Conservation (phyloP, 2,329 filamentous ascomycete genomes). For the Clonostachys rhizophaga region DNA sequence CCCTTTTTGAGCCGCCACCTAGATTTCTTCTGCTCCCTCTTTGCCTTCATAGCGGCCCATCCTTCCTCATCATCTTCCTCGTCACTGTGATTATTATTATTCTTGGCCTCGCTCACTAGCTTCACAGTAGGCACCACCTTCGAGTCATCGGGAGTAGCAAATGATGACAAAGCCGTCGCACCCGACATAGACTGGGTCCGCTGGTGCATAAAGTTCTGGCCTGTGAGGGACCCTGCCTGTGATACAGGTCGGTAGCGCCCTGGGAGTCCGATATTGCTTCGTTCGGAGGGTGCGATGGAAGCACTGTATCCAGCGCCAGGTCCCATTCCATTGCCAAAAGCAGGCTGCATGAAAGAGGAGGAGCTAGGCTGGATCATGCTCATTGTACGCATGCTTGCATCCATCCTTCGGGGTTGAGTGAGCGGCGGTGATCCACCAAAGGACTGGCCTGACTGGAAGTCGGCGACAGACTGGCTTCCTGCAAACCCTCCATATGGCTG, state of each 20-base stretch:
- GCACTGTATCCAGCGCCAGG: constrained; percentile 65
- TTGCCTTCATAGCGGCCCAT: constrained; percentile 67
- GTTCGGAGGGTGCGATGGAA: constrained; percentile 92
- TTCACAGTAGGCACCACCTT: constrained; percentile 28
- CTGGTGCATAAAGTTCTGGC: constrained; percentile 17
- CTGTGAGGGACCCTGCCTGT: constrained; percentile 35
- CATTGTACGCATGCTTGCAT: constrained; percentile 62
- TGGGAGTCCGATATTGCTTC: constrained; percentile 88
- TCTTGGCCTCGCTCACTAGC: constrained; percentile 21
- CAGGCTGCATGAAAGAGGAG: constrained; percentile 48
- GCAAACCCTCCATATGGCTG: constrained; percentile 16
- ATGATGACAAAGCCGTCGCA: constrained; percentile 14
- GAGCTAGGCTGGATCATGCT: constrained; percentile 75
- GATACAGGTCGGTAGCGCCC: constrained; percentile 89
- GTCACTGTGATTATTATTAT: constrained; percentile 25
- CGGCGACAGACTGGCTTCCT: constrained; percentile 34
- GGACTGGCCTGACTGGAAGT: constrained; percentile 37
- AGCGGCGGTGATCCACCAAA: constrained; percentile 38
- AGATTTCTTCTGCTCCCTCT: constrained; percentile 64
- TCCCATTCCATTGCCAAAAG: constrained; percentile 16
- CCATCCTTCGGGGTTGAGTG: constrained; percentile 36
- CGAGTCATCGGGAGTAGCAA: constrained; percentile 12
- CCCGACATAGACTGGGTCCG: constrained; percentile 26
- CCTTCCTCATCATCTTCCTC: constrained; percentile 62
- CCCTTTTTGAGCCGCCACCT: constrained; percentile 60